Base-by-base conservation (phyloP, 306 rosid genomes). In the Erythrophleum fordii region DNA sequence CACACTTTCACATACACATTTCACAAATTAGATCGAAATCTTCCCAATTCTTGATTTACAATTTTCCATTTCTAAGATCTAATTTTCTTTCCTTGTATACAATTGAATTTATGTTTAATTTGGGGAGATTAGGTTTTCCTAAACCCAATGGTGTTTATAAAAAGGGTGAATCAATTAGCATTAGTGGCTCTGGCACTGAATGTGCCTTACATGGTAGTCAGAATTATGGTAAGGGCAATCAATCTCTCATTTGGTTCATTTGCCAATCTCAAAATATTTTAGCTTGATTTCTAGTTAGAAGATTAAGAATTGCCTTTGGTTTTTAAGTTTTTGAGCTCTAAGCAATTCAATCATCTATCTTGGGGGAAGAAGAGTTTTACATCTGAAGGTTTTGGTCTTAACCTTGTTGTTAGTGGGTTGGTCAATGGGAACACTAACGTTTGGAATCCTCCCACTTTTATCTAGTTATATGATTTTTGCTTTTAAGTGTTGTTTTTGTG, bases 211-310 rank as follows among this genome's bases (percentile, higher is more conserved):
- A 73, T 94, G 85, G 97, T 94, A 26, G 90, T 97, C n/a, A 97
- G 98, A 13, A 94, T 97, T 48, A 94, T 94, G 98, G 98, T 97
- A 12, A 97, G 98, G 2, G 98, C 98, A 5, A 97, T 94, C 85
- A 97, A 94, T 89, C 89, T 92, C 78, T 92, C 98, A 0, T 94
- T 94, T 84, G 91, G 97, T 90, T 94, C 98, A 7, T 89, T 97
- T 14, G 97, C 98, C 11, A 91, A 84, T 37, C 89, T 94, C 51
- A 97, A 94, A 89, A 88, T 94, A 87, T 92, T 94, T 87, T 87
- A 92, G 85, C 91, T 94, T 23, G 98, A 94, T 88, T 94, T 94
- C 66, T 97, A 94, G 93, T 89, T 97, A 1, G 98, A 94, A 31
- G 97, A 94, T 80, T 86, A 76, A 22, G 97, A 92, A 41, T 85